Base-by-base conservation (phyloP, 1,139 yeast species). In the Suhomyces taliae region DNA sequence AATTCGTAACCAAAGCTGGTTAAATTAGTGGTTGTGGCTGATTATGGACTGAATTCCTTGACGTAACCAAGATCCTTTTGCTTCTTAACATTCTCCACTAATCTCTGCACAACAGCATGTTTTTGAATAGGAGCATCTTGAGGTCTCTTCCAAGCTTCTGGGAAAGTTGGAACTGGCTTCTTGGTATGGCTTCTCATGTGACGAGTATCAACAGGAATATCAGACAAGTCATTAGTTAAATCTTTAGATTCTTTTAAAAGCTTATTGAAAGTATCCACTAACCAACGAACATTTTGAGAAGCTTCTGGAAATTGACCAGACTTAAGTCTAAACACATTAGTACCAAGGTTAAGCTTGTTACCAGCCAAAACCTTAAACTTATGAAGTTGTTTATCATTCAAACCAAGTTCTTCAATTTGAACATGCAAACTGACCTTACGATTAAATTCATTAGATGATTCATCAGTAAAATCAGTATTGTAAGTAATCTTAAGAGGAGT, bases 61-160 rank as follows among this genome's bases (percentile, higher is more conserved):
- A 71, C 51, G 53, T 65, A 74, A 37, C 62, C 60, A 24, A 57
- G 54, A 55, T 74, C 79, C 54, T 70, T 71, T 43, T 58, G 54
- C 33, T 53, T 51, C 53, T 65, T 69, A 27, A 71, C 70, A 5
- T 58, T 56, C n/a, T 69, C 69, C 35, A 74, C 75, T 48, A 73
- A 61, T 45, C 55, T 61, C 44, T 65, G 57, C 14, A 73, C 66
- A 14, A 75, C 58, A 32, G 59, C 54, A 53, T 71, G 72, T 51
- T 60, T 66, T 40, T 53, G 51, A 7, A 69, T 67, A 35, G 86
- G 85, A 0, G 87, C 84, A 58, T 82, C 82, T 54, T 83, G 70
- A 34, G 95, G 95, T 58, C 90, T 81, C 61, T 81, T 83, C 99
- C 99, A 93, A 43, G 76, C 81, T 52, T 83, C 82, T 8, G 98